These are phyloP conservation scores for Moesziomyces globuligerus DNA, from an alignment of 1,284 basidiomycete genomes.

Conservation along the genomic window DNA sequence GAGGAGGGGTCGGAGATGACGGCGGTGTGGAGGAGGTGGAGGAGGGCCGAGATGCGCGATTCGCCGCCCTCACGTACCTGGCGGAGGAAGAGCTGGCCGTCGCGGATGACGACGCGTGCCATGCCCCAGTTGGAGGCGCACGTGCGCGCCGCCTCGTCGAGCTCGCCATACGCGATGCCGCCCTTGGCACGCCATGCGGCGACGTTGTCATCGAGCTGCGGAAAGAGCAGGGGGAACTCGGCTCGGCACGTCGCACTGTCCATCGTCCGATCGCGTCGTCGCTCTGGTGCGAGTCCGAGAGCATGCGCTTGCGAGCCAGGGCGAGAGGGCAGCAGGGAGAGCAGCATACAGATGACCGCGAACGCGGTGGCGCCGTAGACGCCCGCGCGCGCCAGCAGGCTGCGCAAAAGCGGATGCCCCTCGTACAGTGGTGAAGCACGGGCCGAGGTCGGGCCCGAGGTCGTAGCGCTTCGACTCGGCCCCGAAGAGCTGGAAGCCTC, in stretches of 20 bases:
- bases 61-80: constrained; percentile 44
- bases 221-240: constrained; percentile 53
- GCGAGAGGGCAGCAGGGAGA: constrained; percentile 10
- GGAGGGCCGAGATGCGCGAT: constrained; percentile 40
- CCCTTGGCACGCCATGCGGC: constrained; percentile 42
- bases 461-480: not conserved
- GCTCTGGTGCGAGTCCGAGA: constrained; percentile 10
- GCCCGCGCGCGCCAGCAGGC: constrained; percentile 9
- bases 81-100: constrained; percentile 47
- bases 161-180: constrained; percentile 27
- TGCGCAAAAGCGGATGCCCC: not conserved
- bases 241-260: constrained; percentile 24
- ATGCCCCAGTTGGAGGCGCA: constrained; percentile 28
- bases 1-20: constrained; percentile 27
- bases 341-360: constrained; percentile 14
- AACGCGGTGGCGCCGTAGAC: constrained; percentile 24
- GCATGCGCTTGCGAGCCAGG: not conserved
- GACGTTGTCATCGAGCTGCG: constrained; percentile 41
- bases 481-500: no score
- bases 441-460: no score
- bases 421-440: not conserved
- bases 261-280: constrained; percentile 34
- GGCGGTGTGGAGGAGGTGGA: constrained; percentile 40
- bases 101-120: constrained; percentile 42
- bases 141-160: constrained; percentile 31